Percentiles rank a stretch among this genome's conserved stretches.
These are phyloP conservation scores for Colletotrichum salicis DNA, from an alignment of 2,329 filamentous ascomycete species.

Conservation along the genomic window DNA sequence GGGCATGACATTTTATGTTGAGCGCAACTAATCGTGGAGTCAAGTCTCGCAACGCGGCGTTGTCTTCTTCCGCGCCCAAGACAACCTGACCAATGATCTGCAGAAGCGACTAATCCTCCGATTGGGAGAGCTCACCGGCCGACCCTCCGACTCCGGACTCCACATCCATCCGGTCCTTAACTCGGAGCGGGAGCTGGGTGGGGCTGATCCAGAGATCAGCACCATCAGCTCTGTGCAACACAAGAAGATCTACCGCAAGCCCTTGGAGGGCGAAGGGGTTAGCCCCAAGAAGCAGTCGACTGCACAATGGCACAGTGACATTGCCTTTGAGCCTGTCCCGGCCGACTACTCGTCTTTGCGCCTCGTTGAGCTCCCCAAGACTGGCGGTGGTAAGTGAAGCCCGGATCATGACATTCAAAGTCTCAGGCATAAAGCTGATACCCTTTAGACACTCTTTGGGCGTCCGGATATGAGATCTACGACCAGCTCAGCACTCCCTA, in stretches of 20 bases:
- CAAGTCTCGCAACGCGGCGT: slow-evolving; percentile 71
- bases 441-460: slow-evolving; percentile 66
- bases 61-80: slow-evolving; percentile 72
- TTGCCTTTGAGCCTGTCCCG: slow-evolving; percentile 69
- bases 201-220: slow-evolving; percentile 64
- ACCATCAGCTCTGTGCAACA: slow-evolving; percentile 65
- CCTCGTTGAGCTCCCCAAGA: slow-evolving; percentile 64
- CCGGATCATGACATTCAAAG: neutral
- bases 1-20: neutral
- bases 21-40: neutral
- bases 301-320: slow-evolving; percentile 60
- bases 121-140: slow-evolving; percentile 69
- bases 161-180: slow-evolving; percentile 72
- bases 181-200: slow-evolving; percentile 62
- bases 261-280: slow-evolving; percentile 37
- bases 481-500: slow-evolving; percentile 63
- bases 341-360: slow-evolving; percentile 71
- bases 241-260: slow-evolving; percentile 50
- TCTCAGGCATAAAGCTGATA: neutral
- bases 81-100: slow-evolving; percentile 65
- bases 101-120: slow-evolving; percentile 69
- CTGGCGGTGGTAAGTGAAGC: slow-evolving; percentile 52
- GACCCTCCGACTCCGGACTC: slow-evolving; percentile 65
- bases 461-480: slow-evolving; percentile 70
- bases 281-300: slow-evolving; percentile 47